These are phyloP conservation scores for Cercophora newfieldiana DNA, from an alignment of 495 filamentous ascomycete genomes.

Conservation along the genomic window DNA sequence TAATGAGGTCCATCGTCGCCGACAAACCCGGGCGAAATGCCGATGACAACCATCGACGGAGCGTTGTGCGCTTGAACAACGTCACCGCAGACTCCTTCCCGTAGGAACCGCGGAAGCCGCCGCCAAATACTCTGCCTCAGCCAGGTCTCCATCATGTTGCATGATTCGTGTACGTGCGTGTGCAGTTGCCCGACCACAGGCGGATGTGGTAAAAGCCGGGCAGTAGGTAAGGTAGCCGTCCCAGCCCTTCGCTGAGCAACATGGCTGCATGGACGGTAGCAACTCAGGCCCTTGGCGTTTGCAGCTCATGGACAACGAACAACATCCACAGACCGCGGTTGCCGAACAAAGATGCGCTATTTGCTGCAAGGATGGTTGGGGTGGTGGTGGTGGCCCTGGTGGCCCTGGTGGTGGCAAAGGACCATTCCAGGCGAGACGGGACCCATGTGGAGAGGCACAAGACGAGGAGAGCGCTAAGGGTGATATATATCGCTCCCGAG, in stretches of 20 bases:
- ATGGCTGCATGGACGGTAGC: constrained; percentile 1
- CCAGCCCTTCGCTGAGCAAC: background rate
- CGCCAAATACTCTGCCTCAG: background rate
- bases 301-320: background rate
- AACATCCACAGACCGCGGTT: constrained; percentile 5
- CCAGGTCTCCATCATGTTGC: background rate
- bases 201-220: background rate
- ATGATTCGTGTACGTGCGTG: background rate
- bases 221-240: constrained; percentile 1
- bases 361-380: constrained; percentile 23
- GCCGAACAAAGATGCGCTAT: constrained; percentile 20
- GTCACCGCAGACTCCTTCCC: background rate
- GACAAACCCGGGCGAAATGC: background rate
- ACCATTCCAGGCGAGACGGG: constrained; percentile 17
- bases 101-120: background rate
- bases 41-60: background rate
- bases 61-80: background rate
- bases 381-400: too few relatives aligned
- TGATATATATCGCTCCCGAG: constrained; percentile 18
- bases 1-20: background rate
- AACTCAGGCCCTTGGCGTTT: constrained; percentile 14
- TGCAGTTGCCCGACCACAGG: background rate
- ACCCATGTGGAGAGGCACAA: constrained; percentile 10
- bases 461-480: constrained; percentile 14
- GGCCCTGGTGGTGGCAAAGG: constrained; percentile 24